Evolutionary conservation across 2,329 filamentous ascomycete genomes (phyloP).

Genomic region (Fusarium protoensiforme): DNA sequence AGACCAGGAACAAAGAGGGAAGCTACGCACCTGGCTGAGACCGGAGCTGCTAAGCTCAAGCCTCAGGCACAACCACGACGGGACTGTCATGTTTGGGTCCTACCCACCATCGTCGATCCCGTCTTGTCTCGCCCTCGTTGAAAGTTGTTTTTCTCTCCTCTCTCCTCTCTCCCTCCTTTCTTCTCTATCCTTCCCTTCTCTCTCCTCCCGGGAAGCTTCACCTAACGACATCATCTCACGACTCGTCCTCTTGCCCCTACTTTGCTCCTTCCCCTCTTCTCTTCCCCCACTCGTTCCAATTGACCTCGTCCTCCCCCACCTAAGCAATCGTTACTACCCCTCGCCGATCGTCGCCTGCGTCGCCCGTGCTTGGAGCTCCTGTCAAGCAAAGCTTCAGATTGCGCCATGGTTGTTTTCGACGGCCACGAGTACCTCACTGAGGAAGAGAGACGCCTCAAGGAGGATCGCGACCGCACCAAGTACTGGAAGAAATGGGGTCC

Average conservation of each 20-base stretch:
- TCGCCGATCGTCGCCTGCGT: conserved; percentile 34
- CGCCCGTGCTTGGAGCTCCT: conserved; percentile 34
- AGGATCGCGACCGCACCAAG: conserved; percentile 83
- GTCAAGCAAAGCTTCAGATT: conserved; percentile 3
- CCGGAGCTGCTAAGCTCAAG: conserved; percentile 23
- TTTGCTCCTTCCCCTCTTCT: conserved; percentile 18
- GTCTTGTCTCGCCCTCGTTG: conserved; percentile 28
- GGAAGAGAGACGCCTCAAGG: conserved; percentile 89
- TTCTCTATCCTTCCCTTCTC: conserved; percentile 8
- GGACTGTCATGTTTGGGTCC: conserved; percentile 35
- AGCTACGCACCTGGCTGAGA: conserved; percentile 17
- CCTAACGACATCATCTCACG: conserved; percentile 13
- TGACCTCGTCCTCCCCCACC: conserved; percentile 31
- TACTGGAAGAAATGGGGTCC: conserved; percentile 99
- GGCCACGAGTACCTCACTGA: conserved; percentile 87
- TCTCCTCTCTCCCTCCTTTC: conserved; percentile 9
- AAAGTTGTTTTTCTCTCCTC: conserved; percentile 28
- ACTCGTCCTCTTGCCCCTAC: conserved; percentile 2
- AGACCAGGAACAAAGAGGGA: conserved; percentile 25
- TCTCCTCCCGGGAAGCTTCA: conserved; percentile 20
- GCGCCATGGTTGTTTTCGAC: conserved; percentile 86
- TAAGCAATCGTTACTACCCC: conserved; percentile 30
- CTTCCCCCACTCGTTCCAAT: conserved; percentile 36
- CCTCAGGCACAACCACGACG: conserved; percentile 36
- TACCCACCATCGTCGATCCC: conserved; percentile 41